Base-by-base conservation (phyloP, 1,284 basidiomycete species). In the Pholiota adiposa region DNA sequence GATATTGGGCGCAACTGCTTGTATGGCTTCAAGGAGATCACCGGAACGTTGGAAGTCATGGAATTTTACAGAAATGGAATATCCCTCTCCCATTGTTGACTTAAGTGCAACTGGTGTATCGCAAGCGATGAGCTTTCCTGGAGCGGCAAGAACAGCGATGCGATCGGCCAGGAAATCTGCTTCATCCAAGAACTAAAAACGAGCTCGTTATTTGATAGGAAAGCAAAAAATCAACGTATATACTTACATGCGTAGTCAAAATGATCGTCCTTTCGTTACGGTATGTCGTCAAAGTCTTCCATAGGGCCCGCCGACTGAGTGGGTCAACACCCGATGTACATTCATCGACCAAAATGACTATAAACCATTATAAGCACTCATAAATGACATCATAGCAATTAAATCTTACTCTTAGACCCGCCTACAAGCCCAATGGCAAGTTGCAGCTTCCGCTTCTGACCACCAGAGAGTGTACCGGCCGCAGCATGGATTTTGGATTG, bases 271-370 rank as follows among this genome's bases (percentile, higher is more conserved):
- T 77, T 34, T 84, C 82, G 29, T 88, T 78, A 18, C 88, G 80
- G 50, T 90, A 84, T 0, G 84, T 80, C 3, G 83, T 87, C 56
- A 93, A 72, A 1, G 88, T 88, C 60, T 87, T 82, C 92, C 92
- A 94, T 19, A 94, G 75, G 0, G 92, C 87, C 38, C 92, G 79
- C 50, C 92, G 79, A 51, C 90, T 91, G 29, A 93, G 73, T 0
- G 92, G 92, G 70, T 94, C 92, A 8, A 94, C 86, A 7, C 92
- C 92, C 11, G 88, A 91, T 0, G 89, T 92, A 66, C 90, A 91
- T 73, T 89, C 88, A 64, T 89, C 92, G 7, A 93, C 87, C 19
- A 93, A 79, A 12, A 94, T 78, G 64, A 93, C 85, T 86, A 51
- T 49, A 40, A 51, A 16, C 12, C 14, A 43, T 31, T 51, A 14